Evolutionary conservation across 495 filamentous ascomycete species (phyloP), one percentile per base, ranked within the genome.

Genomic region (Opeltia flavorubescens): DNA sequence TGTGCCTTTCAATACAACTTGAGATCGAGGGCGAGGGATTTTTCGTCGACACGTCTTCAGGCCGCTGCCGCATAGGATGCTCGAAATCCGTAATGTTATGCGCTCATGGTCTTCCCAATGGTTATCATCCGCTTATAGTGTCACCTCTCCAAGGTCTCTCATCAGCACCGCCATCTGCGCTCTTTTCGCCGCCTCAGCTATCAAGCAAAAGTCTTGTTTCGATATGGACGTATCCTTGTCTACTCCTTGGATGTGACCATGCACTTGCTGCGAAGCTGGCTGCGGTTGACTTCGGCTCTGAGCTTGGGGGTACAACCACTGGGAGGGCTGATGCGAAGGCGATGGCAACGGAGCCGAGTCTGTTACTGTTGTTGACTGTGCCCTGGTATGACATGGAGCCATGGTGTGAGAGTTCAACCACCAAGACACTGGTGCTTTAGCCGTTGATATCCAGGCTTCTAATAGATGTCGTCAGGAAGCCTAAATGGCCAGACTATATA

Each of bases 171-270:
- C 83, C 71, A 94, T 82, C 65, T 94, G 86, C 6, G 89, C 89
- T 35, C 89, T 75, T 59, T 94, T 94, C 43, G 86, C 89, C 2
- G 89, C 89, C 65, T 96, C 89, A n/a, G 89, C 89, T 12, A 96
- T 76, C 20, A 96, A 72, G 43, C 72, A 89, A 59, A 86, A 85
- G 62, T 94, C 83, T 33, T 34, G n/a, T 15, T 41, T 41, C 1
- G 38, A 17, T 13, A 25, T 25, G 18, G 38, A 41, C 5, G 38
- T 20, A 21, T 41, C 38, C 6, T 25, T 15, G n/a, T n/a, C n/a
- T 41, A 25, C 38, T 41, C 38, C 38, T 26, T 21, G 38, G 7
- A 8, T 12, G 21, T 6, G 21, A 9, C 38, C 38, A 23, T 15
- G 38, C 13, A 1, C 13, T 11, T 41, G 21, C 38, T 41, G 38